These are phyloP conservation scores for Ustilago tritici DNA, from an alignment of 1,284 basidiomycete species.

Conservation along the genomic window DNA sequence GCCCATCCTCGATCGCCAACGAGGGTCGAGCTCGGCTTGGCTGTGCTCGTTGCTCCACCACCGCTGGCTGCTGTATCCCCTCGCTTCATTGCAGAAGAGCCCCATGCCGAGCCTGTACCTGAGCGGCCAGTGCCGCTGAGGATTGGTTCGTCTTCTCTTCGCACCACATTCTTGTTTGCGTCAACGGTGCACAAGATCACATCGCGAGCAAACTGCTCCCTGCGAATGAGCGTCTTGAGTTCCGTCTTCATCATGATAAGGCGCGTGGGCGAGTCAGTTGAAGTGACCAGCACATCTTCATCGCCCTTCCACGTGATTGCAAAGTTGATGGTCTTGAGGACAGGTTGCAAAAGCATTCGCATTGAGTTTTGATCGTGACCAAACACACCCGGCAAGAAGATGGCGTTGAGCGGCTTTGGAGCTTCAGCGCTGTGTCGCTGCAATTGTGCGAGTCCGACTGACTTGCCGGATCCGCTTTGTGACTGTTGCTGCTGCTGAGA, in stretches of 20 bases:
- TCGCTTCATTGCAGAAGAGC: slow-evolving; percentile 34
- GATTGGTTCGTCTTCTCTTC: slow-evolving; percentile 44
- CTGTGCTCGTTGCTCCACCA: slow-evolving; percentile 8
- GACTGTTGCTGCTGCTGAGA: slow-evolving; percentile 29
- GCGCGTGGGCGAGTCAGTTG: slow-evolving; percentile 43
- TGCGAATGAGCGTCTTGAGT: slow-evolving; percentile 38
- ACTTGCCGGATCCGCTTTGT: slow-evolving; percentile 14
- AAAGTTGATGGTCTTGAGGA: slow-evolving; percentile 45
- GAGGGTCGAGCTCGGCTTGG: slow-evolving; percentile 21
- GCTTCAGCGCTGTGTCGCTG: slow-evolving; percentile 37
- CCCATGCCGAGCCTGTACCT: slow-evolving; percentile 21
- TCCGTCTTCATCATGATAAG: slow-evolving; percentile 54
- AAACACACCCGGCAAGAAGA: slow-evolving; percentile 58
- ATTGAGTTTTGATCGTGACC: slow-evolving; percentile 58
- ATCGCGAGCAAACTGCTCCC: slow-evolving; percentile 45
- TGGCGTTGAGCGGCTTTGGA: slow-evolving; percentile 55
- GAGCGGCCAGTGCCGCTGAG: slow-evolving; percentile 17
- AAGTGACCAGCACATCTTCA: slow-evolving; percentile 62
- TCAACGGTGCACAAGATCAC: slow-evolving; percentile 48
- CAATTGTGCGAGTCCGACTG: slow-evolving; percentile 52
- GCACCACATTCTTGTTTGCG: slow-evolving; percentile 28
- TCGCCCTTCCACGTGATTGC: slow-evolving; percentile 55
- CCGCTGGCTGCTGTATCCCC: slow-evolving; percentile 16
- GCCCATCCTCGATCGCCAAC: slow-evolving; percentile 47
- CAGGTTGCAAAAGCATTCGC: slow-evolving; percentile 39